A percentile compares a stretch with the other conserved stretches of the same genome.
These are phyloP conservation scores for Talaromyces nanjingensis DNA, from an alignment of 495 filamentous ascomycete genomes.

Conservation along the genomic window DNA sequence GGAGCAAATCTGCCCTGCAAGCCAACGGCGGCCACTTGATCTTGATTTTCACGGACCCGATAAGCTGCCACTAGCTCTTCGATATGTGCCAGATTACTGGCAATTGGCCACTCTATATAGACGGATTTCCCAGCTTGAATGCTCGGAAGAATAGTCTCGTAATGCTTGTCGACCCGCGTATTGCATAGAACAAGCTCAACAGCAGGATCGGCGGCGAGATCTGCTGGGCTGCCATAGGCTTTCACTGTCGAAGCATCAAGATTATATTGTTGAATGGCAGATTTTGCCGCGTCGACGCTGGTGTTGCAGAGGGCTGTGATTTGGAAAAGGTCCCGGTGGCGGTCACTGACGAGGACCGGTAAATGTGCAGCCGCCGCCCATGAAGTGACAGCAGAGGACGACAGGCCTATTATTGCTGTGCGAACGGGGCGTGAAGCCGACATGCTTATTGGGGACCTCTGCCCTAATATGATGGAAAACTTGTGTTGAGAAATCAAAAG, in stretches of 20 bases:
- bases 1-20: neutral
- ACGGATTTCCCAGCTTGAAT: constrained; percentile 50
- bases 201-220: constrained; percentile 44
- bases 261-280: constrained; percentile 38
- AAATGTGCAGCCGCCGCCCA: constrained; percentile 54
- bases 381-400: constrained; percentile 23
- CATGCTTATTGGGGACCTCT: neutral
- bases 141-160: constrained; percentile 34
- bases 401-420: constrained; percentile 53
- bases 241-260: constrained; percentile 32
- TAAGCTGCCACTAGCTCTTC: neutral
- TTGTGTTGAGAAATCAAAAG: neutral
- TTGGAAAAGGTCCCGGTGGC: constrained; percentile 29
- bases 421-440: constrained; percentile 37
- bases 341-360: constrained; percentile 35
- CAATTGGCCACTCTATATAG: constrained; percentile 53
- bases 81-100: constrained; percentile 14
- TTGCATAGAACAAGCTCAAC: constrained; percentile 50
- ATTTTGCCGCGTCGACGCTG: constrained; percentile 36
- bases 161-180: constrained; percentile 38
- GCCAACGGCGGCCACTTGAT: constrained; percentile 1
- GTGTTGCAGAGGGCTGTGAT: constrained; percentile 57
- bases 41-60: neutral
- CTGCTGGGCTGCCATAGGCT: constrained; percentile 45
- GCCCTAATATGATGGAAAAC: neutral